Conservation (phyloP, 2,329 filamentous ascomycete species). For the Claviceps sp. region DNA sequence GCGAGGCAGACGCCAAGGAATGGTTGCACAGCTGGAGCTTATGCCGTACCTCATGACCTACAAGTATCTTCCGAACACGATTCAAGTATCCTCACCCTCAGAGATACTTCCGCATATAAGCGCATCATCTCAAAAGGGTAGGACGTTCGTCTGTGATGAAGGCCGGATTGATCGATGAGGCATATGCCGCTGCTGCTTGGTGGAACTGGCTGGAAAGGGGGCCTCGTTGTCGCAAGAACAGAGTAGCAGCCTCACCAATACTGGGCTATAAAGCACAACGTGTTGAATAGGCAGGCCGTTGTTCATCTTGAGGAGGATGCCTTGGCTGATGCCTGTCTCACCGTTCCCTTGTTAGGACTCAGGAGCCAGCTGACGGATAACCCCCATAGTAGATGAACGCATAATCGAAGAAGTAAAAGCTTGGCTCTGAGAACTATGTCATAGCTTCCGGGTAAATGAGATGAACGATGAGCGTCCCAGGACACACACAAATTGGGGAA, state of each 20-base stretch:
- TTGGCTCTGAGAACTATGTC: neutral
- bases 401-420: neutral
- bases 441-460: neutral
- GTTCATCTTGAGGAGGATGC: neutral
- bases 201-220: neutral
- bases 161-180: neutral
- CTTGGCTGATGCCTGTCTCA: neutral
- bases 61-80: neutral
- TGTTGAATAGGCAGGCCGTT: neutral
- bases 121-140: neutral
- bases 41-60: neutral
- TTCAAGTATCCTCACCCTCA: neutral
- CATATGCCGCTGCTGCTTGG: neutral
- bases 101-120: neutral
- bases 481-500: neutral
- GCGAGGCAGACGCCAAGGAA: neutral
- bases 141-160: constrained; percentile 1
- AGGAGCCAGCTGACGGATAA: neutral
- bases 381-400: neutral
- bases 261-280: neutral
- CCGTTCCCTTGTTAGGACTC: neutral
- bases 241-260: neutral
- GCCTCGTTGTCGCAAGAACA: neutral
- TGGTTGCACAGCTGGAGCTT: constrained; percentile 1
- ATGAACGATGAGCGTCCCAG: neutral